Base-by-base conservation (phyloP, 306 rosid species). In the Sicyos edulis region DNA sequence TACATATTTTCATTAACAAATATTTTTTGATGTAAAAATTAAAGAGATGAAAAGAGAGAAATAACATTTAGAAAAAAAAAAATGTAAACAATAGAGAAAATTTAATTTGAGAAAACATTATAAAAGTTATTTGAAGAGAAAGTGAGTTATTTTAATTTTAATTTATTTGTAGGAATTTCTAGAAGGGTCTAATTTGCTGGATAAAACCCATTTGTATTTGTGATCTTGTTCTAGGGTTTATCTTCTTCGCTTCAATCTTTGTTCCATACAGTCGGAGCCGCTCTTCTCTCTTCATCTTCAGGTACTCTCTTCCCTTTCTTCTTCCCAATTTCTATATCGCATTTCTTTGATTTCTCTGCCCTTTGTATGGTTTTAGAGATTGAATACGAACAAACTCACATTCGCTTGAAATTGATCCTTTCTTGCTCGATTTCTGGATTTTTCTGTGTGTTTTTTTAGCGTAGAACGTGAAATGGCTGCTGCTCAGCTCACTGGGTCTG, bases 381-480 rank as follows among this genome's bases (percentile, higher is more conserved):
- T n/a, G n/a, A n/a, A n/a, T n/a, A n/a, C n/a, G n/a, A n/a, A n/a
- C n/a, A n/a, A n/a, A n/a, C n/a, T n/a, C n/a, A 4, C 13, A 47
- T 24, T 67, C 56, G 1, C n/a, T 45, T 47, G 34, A 21, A 44
- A 66, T 45, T 45, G n/a, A n/a, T n/a, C n/a, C n/a, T n/a, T n/a
- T n/a, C n/a, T n/a, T n/a, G n/a, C n/a, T n/a, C n/a, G n/a, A n/a
- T n/a, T n/a, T n/a, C n/a, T n/a, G n/a, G 5, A 37, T n/a, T n/a
- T n/a, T n/a, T n/a, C n/a, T n/a, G n/a, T n/a, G n/a, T n/a, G n/a
- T n/a, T n/a, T n/a, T n/a, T n/a, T n/a, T n/a, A n/a, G n/a, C n/a
- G n/a, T n/a, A n/a, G n/a, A n/a, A n/a, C n/a, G n/a, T n/a, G 76
- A 85, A 66, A 93, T 91, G 97, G 97, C 92, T 13, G 75, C 92